Evolutionary conservation across 2,329 filamentous ascomycete genomes (phyloP), one percentile per base, ranked within the genome.

Genomic region (Penicillium janthinellum): DNA sequence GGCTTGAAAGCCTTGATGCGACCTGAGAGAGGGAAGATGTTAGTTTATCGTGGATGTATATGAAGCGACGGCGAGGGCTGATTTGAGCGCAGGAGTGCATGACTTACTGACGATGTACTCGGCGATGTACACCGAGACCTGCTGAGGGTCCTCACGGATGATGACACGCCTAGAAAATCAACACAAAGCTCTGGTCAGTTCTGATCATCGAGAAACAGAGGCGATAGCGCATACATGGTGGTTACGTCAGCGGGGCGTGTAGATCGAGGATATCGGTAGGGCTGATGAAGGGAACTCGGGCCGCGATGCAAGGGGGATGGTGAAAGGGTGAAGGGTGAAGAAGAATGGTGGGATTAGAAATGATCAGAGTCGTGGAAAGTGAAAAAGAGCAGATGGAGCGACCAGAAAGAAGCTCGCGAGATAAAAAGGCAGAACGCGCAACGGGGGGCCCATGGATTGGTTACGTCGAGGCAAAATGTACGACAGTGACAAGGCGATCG

Each of bases 1-100:
- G 91, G 91, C 51, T 84, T 83, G 77, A 92, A 95, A 61, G 86
- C 79, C 70, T 89, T 90, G 81, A 95, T 94, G 67, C 90, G 88
- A 69, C 90, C 88, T 88, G 64, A 62, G 48, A 35, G 8, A 47
- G 62, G 42, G 22, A 11, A 45, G 31, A 55, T 28, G 41, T 62
- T 28, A 62, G 55, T 54, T n/a, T 15, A 28, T n/a, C 15, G 48
- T 35, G 37, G 2, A 38, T 12, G 31, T 34, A 22, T 45, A 17
- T 22, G 17, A 35, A 54, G 31, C 35, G 37, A 20, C 57, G 12
- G 12, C 22, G 34, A 37, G 31, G 25, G 38, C 39, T 57, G n/a
- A 39, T 11, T 10, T 34, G 41, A 48, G 50, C 58, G 58, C 31
- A 59, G 20, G 50, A 25, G 48, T 20, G 20, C 0, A 55, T 39